Base-by-base conservation (phyloP, 2,329 filamentous ascomycete genomes). In the Escovopsis sp. region DNA sequence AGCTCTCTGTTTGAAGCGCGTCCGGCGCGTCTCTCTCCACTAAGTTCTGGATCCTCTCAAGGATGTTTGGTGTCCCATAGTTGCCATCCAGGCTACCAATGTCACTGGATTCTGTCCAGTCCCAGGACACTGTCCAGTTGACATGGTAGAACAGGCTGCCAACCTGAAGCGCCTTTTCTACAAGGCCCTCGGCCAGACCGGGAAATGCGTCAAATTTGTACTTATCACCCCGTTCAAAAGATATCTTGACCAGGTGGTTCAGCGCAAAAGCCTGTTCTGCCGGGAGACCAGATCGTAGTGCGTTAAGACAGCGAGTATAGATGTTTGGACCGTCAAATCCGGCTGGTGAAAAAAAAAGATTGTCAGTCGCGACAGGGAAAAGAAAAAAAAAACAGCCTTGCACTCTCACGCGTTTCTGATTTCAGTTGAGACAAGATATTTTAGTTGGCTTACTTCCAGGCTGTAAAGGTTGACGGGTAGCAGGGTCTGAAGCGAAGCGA, bases 191-290 rank as follows among this genome's bases (percentile, higher is more conserved):
- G 1, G 86, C 85, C 26, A 98, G 71, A 9, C 85, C 81, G 2
- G 85, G 82, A 52, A 95, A 96, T 5, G 85, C 84, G 52, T 94
- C 87, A 51, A 96, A 95, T 47, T 85, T 83, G 63, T 94, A 95
- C 61, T 94, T 94, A 58, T 96, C 91, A 38, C 89, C 89, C 36
- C 88, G 77, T 60, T 96, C 88, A 55, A 82, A 91, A 0, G 88
- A 95, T 26, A 96, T 95, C 58, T 94, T 94, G 46, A 96, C 87
- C 4, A 96, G 66, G 54, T 96, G 89, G 53, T 94, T 86, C 10
- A 96, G 68, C 0, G 87, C 89, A 62, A 93, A 96, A n/a, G 85
- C 80, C 53, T 95, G 83, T 57, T 98, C 89, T 11, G 80, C 73
- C 4, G 74, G 73, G 26, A 94, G 76, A 3, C 77, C 77, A 12